phyloP scores from a whole-genome alignment of 2,329 filamentous ascomycete genomes.

The Paecilomyces formosus region DNA sequence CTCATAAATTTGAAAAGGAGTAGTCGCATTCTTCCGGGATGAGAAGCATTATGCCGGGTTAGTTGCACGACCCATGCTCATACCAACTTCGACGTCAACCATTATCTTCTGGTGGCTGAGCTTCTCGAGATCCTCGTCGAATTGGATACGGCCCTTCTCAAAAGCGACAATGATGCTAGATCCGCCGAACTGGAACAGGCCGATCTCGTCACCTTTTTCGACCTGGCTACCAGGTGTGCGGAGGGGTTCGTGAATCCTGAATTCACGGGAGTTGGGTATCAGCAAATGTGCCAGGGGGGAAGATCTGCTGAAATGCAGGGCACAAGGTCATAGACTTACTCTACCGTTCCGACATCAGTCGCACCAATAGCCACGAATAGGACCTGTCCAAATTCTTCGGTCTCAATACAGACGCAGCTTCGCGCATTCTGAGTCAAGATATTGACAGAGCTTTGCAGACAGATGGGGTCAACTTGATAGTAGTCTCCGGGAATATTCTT shows the following conservation, averaged over 20 bases:
- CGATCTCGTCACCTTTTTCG: constrained; percentile 34
- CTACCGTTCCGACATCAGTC: constrained; percentile 32
- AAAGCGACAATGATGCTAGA: constrained; percentile 37
- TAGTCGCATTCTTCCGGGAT: not conserved
- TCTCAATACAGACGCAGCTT: constrained; percentile 30
- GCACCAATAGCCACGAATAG: constrained; percentile 38
- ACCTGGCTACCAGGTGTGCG: constrained; percentile 22
- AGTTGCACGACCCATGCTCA: constrained; percentile 23
- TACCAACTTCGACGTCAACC: constrained; percentile 33
- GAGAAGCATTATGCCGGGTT: not conserved
- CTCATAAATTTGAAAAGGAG: not conserved
- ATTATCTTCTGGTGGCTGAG: constrained; percentile 25
- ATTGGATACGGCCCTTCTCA: constrained; percentile 27
- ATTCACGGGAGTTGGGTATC: not conserved
- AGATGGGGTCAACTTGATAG: constrained; percentile 36
- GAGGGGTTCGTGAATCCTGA: constrained; percentile 28
- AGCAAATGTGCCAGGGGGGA: not conserved
- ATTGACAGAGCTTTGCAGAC: constrained; percentile 25
- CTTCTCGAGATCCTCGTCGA: constrained; percentile 30
- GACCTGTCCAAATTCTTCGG: constrained; percentile 33
- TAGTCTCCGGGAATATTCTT: constrained; percentile 36
- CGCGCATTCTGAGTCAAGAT: constrained; percentile 33
- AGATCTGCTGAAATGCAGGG: not conserved
- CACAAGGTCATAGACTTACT: constrained; percentile 19
- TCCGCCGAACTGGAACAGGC: constrained; percentile 35